Evolutionary conservation across 2,329 filamentous ascomycete species (phyloP).

Genomic region (Xylaria sp.): DNA sequence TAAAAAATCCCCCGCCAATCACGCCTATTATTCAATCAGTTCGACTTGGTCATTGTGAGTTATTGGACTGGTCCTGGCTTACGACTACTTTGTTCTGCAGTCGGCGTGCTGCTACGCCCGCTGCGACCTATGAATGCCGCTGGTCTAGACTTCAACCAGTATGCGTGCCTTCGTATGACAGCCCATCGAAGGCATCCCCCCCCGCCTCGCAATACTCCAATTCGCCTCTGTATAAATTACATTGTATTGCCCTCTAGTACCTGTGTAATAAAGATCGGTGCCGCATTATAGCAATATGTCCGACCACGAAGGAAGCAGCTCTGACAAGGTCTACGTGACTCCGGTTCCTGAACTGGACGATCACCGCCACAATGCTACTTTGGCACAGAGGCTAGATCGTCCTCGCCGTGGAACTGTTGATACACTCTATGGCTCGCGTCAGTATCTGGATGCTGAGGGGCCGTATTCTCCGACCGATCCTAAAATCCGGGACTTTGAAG

Average conservation of each 20-base stretch:
- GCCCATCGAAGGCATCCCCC: constrained; percentile 42
- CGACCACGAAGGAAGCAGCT: constrained; percentile 64
- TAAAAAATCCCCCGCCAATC: background rate
- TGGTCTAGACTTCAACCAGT: constrained; percentile 36
- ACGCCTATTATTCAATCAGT: constrained; percentile 17
- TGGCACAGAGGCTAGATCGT: constrained; percentile 64
- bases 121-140: constrained; percentile 40
- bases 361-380: constrained; percentile 72
- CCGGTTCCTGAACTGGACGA: constrained; percentile 85
- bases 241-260: background rate
- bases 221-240: constrained; percentile 4
- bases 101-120: constrained; percentile 47
- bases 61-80: constrained; percentile 26
- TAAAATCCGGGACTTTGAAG: constrained; percentile 79
- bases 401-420: constrained; percentile 75
- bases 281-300: constrained; percentile 64
- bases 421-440: constrained; percentile 65
- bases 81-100: constrained; percentile 34
- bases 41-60: background rate
- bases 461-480: constrained; percentile 49
- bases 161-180: constrained; percentile 44
- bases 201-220: constrained; percentile 7
- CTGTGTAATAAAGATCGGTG: background rate
- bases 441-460: constrained; percentile 48
- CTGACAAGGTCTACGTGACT: constrained; percentile 71